Conservation (phyloP, 306 rosid species). For the Sicyos edulis region DNA sequence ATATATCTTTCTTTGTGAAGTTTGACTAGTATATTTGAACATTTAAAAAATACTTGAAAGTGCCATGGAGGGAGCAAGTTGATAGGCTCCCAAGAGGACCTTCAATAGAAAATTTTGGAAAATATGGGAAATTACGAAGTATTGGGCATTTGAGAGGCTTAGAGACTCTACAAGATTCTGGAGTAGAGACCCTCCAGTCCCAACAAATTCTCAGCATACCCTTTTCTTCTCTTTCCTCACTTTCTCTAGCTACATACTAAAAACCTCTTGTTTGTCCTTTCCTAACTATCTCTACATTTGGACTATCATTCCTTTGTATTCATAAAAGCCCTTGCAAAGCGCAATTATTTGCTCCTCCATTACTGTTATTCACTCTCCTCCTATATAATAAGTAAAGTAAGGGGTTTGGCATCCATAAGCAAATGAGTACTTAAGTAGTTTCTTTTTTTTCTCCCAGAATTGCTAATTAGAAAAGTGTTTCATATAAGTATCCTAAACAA, state of each 20-base stretch:
- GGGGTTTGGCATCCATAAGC: background rate
- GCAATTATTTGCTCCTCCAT: background rate
- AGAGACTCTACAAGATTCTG: background rate
- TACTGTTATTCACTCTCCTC: slow-evolving; percentile 11
- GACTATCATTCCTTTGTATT: background rate
- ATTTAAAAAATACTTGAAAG: background rate
- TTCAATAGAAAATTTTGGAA: background rate
- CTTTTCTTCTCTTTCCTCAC: background rate
- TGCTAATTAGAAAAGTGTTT: background rate
- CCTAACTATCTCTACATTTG: background rate
- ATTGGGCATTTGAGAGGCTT: background rate
- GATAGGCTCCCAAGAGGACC: slow-evolving; percentile 3
- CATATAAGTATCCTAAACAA: background rate
- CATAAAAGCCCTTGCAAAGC: background rate
- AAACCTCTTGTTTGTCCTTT: background rate
- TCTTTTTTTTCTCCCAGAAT: background rate
- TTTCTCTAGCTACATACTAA: background rate
- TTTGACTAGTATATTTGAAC: background rate
- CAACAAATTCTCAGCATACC: background rate
- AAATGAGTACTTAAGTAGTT: background rate
- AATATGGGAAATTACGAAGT: background rate
- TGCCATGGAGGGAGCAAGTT: slow-evolving; percentile 7
- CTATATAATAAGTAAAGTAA: background rate
- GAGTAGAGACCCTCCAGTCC: background rate
- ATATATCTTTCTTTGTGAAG: background rate